These are phyloP conservation scores for Yarrowia yakushimensis DNA, from an alignment of 805 yeast genomes.

Conservation along the genomic window DNA sequence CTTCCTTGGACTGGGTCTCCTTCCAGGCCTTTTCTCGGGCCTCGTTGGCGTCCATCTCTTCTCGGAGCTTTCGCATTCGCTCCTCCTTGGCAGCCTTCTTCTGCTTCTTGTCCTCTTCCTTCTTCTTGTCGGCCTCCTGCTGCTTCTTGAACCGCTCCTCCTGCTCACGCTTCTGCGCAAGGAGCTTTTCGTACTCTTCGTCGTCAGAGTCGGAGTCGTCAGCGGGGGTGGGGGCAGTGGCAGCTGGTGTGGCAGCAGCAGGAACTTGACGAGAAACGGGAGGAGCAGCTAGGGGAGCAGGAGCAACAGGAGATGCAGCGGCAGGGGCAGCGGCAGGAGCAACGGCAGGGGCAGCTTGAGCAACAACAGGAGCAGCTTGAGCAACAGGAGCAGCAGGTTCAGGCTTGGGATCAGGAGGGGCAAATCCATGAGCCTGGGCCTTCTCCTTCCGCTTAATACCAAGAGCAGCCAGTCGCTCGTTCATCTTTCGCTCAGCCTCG, in stretches of 20 bases:
- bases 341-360: slow-evolving; percentile 16
- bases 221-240: neutral
- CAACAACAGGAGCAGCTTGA: slow-evolving; percentile 26
- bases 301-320: slow-evolving; percentile 19
- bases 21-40: slow-evolving; percentile 34
- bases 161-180: slow-evolving; percentile 30
- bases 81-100: slow-evolving; percentile 24
- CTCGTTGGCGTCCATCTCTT: slow-evolving; percentile 32
- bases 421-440: slow-evolving; percentile 28
- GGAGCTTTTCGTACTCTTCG: slow-evolving; percentile 39
- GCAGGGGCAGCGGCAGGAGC: slow-evolving; percentile 25
- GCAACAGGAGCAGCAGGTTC: slow-evolving; percentile 25
- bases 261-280: slow-evolving; percentile 13
- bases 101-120: slow-evolving; percentile 15
- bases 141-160: slow-evolving; percentile 32
- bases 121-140: slow-evolving; percentile 27
- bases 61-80: slow-evolving; percentile 27
- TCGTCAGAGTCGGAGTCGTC: slow-evolving; percentile 33
- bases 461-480: slow-evolving; percentile 74
- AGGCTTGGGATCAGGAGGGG: slow-evolving; percentile 28
- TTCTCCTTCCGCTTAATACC: slow-evolving; percentile 50
- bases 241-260: slow-evolving; percentile 19
- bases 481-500: slow-evolving; percentile 78
- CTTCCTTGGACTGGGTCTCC: slow-evolving; percentile 31
- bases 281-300: slow-evolving; percentile 26